Evolutionary conservation across 2,329 filamentous ascomycete species (phyloP).

Genomic region (Diaporthe eres): DNA sequence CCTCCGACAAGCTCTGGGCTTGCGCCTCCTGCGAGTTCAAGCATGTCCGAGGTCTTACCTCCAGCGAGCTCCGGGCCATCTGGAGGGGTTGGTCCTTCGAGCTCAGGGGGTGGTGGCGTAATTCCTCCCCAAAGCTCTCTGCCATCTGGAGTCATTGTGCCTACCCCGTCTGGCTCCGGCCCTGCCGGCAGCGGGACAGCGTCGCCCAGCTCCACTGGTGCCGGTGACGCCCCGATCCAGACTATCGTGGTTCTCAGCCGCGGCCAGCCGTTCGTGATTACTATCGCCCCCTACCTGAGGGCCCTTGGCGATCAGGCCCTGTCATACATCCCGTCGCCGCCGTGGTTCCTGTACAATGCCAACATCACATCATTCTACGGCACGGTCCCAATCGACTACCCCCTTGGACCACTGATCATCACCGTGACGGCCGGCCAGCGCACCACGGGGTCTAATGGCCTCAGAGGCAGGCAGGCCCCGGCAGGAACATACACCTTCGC

Average conservation of each 20-base stretch:
- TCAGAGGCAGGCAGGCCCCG: background rate
- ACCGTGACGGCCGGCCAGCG: slow-evolving; percentile 21
- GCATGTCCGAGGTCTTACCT: background rate
- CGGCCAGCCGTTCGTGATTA: slow-evolving; percentile 10
- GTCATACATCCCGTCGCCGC: slow-evolving; percentile 3
- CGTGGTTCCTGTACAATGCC: slow-evolving; percentile 12
- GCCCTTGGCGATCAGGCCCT: background rate
- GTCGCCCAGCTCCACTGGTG: slow-evolving; percentile 1
- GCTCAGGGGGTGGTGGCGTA: background rate
- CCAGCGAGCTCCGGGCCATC: background rate
- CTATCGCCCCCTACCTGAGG: background rate
- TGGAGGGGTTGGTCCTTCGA: background rate
- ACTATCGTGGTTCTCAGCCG: background rate
- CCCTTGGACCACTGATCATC: background rate
- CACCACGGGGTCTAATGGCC: slow-evolving; percentile 2
- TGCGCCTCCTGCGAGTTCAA: background rate
- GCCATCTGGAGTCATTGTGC: background rate
- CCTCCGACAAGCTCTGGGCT: background rate
- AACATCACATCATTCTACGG: background rate
- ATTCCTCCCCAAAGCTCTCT: background rate
- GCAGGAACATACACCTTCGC: slow-evolving; percentile 17
- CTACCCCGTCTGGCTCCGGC: background rate
- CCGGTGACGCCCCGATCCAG: background rate
- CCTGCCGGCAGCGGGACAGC: background rate
- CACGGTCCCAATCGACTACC: background rate